Conservation (phyloP, 139 green algal species). For the Asterochloris sp. region DNA sequence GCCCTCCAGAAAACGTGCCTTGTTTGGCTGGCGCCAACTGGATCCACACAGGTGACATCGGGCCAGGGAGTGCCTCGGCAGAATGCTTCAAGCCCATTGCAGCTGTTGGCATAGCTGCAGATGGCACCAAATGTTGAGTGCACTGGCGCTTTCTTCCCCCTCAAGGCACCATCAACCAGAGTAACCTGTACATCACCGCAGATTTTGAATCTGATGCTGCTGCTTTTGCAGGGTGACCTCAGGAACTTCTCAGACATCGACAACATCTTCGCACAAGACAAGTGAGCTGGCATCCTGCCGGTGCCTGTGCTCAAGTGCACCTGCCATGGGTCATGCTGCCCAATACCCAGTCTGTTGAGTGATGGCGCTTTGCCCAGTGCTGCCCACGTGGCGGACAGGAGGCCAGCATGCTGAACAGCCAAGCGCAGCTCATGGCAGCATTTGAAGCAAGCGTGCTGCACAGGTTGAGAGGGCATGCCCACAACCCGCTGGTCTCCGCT, state of each 20-base stretch:
- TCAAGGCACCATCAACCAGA: too few species aligned
- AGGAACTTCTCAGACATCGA: slow-evolving; percentile 41
- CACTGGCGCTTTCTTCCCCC: too few species aligned
- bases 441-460: neutral
- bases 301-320: too few species aligned
- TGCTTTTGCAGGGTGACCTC: slow-evolving; percentile 34
- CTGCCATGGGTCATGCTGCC: too few species aligned
- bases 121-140: too few species aligned
- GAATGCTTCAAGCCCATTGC: neutral
- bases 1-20: neutral
- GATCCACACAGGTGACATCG: neutral
- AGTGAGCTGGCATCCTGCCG: slow-evolving; percentile 16
- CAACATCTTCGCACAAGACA: slow-evolving; percentile 34
- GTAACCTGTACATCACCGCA: neutral
- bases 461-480: neutral
- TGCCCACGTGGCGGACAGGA: too few species aligned
- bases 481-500: neutral
- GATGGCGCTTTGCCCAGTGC: too few species aligned
- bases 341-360: too few species aligned
- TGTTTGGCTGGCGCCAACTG: neutral
- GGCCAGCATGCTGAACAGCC: too few species aligned
- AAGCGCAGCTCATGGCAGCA: too few species aligned
- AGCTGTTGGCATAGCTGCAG: neutral
- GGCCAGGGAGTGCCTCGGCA: neutral
- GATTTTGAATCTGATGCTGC: neutral